Percentiles rank a stretch among this genome's conserved stretches.
Conservation (phyloP, 768 basidiomycete species). For the Lyophyllum shimeji region DNA sequence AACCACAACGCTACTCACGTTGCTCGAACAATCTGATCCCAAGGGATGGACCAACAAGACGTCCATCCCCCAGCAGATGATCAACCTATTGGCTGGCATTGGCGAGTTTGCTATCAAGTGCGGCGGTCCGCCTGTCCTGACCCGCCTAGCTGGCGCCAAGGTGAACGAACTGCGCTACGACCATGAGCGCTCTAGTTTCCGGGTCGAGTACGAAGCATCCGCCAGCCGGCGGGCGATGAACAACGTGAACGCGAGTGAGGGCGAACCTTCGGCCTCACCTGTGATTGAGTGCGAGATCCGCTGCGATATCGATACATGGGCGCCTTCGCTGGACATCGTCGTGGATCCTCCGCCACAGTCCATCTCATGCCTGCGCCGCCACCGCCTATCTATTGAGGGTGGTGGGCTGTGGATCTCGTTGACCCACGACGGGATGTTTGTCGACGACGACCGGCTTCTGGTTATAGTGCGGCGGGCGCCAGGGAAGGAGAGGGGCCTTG, state of each 20-base stretch:
- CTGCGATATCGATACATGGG: constrained; percentile 92
- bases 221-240: constrained; percentile 39
- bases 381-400: constrained; percentile 81
- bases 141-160: constrained; percentile 77
- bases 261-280: constrained; percentile 35
- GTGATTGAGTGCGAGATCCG: constrained; percentile 87
- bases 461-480: constrained; percentile 76
- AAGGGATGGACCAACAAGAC: constrained; percentile 97
- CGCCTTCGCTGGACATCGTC: constrained; percentile 77
- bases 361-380: constrained; percentile 81
- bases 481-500: constrained; percentile 75
- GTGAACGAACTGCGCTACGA: constrained; percentile 78
- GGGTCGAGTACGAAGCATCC: constrained; percentile 80
- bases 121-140: constrained; percentile 92
- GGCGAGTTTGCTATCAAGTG: constrained; percentile 95
- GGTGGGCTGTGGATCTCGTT: constrained; percentile 95
- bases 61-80: constrained; percentile 93
- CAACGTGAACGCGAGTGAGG: constrained; percentile 20
- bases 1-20: constrained; percentile 88
- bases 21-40: constrained; percentile 96
- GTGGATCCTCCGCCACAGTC: constrained; percentile 90
- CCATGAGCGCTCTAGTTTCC: constrained; percentile 78
- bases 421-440: constrained; percentile 78
- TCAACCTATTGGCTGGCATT: constrained; percentile 82
- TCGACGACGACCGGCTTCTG: constrained; percentile 74